These are phyloP conservation scores for Friedmanniomyces simplex DNA, from an alignment of 495 filamentous ascomycete species.

Conservation along the genomic window DNA sequence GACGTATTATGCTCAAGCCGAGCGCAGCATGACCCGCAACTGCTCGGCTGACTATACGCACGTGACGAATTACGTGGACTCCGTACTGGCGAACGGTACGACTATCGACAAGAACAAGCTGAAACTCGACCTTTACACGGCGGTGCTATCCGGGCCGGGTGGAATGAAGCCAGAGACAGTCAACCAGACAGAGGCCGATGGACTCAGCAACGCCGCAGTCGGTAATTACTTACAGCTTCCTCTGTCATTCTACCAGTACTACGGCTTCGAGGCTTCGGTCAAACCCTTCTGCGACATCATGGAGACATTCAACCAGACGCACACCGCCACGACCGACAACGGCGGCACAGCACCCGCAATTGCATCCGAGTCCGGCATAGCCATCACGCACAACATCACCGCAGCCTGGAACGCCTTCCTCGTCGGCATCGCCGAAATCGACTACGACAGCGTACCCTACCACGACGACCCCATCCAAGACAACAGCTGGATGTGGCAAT, in stretches of 20 bases:
- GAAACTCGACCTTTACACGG: conserved; percentile 11
- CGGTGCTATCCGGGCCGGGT: conserved; percentile 2
- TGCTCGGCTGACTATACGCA: conserved; percentile 44
- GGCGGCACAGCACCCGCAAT: conserved; percentile 18
- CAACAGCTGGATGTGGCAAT: conserved; percentile 51
- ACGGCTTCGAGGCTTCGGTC: conserved; percentile 35
- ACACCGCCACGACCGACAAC: conserved; percentile 11
- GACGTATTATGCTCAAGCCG: conserved; percentile 45
- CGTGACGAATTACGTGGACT: conserved; percentile 20
- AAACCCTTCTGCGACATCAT: conserved; percentile 40
- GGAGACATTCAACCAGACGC: conserved; percentile 28
- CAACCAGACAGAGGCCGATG: conserved; percentile 2
- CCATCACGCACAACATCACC: conserved; percentile 12
- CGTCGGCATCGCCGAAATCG: conserved; percentile 12
- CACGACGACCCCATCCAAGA: conserved; percentile 14
- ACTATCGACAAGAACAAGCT: background rate
- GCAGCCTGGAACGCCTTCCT: conserved; percentile 14
- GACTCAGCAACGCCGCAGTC: conserved; percentile 39
- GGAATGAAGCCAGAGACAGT: background rate
- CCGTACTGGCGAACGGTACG: conserved; percentile 9
- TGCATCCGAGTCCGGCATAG: conserved; percentile 15
- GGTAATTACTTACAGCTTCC: conserved; percentile 39
- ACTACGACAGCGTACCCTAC: conserved; percentile 14
- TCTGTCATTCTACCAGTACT: conserved; percentile 38
- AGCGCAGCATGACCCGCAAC: conserved; percentile 20